Percentiles rank a stretch among this genome's conserved stretches.
Conservation (phyloP, 306 rosid genomes). For the Erythrophleum fordii region DNA sequence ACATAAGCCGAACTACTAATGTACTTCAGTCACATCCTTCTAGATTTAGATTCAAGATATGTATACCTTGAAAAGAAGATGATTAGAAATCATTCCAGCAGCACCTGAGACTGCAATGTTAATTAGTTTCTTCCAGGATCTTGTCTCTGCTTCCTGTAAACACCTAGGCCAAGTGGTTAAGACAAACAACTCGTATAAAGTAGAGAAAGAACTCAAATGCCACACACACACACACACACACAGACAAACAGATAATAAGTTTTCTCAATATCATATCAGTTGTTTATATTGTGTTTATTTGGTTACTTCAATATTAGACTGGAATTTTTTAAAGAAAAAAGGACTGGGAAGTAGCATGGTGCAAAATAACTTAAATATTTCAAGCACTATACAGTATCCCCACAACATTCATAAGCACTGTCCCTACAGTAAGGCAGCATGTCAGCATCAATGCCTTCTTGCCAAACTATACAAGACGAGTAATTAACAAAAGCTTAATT, state of each 20-base stretch:
- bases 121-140: slow-evolving; percentile 86
- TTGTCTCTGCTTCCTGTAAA: slow-evolving; percentile 91
- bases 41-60: slow-evolving; percentile 16
- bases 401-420: not conserved
- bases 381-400: not conserved
- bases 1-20: not conserved
- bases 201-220: not conserved
- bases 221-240: not conserved
- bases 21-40: not conserved
- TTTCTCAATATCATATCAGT: slow-evolving; percentile 23
- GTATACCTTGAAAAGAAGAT: slow-evolving; percentile 88
- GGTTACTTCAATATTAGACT: not conserved
- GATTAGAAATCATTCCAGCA: slow-evolving; percentile 98
- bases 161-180: slow-evolving; percentile 22
- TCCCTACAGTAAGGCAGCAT: not conserved
- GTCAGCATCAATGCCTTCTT: not conserved
- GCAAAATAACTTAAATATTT: not conserved
- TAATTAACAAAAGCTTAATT: not conserved
- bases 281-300: slow-evolving; percentile 3
- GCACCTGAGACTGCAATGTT: slow-evolving; percentile 96
- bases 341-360: not conserved
- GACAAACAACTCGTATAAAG: not conserved
- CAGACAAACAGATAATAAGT: not conserved
- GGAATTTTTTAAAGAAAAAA: not conserved
- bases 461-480: not conserved